Evolutionary conservation across 2,329 filamentous ascomycete genomes (phyloP).

Genomic region (Trichothecium sympodiale): DNA sequence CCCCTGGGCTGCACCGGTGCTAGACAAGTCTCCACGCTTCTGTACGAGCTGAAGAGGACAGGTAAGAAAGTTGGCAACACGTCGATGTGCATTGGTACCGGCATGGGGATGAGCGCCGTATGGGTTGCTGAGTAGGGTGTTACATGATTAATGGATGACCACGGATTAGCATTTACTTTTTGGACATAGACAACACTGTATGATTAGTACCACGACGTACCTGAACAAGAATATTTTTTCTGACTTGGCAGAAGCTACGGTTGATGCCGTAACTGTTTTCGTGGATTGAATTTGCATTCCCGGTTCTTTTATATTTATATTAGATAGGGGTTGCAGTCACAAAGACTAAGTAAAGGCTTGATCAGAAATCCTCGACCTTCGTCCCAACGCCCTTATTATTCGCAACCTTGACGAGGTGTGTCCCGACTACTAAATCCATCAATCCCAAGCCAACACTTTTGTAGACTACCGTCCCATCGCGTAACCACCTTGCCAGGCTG

Average conservation of each 20-base stretch:
- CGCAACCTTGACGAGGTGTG: slow-evolving; percentile 45
- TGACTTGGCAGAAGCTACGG: too few species aligned
- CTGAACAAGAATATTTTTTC: neutral
- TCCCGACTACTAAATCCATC: slow-evolving; percentile 55
- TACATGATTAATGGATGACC: neutral
- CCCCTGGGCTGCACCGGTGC: slow-evolving; percentile 91
- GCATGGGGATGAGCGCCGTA: slow-evolving; percentile 95
- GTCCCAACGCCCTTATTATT: slow-evolving; percentile 42
- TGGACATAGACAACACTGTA: neutral
- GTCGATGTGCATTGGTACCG: slow-evolving; percentile 93
- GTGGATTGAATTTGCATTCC: too few species aligned
- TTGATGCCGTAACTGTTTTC: too few species aligned
- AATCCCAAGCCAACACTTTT: slow-evolving; percentile 57
- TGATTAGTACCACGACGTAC: neutral
- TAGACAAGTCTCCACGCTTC: slow-evolving; percentile 80
- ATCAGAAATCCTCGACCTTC: slow-evolving; percentile 39
- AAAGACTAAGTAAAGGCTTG: neutral
- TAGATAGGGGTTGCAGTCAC: neutral
- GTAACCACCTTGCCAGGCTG: slow-evolving; percentile 43
- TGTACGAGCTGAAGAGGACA: slow-evolving; percentile 80
- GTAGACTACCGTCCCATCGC: slow-evolving; percentile 54
- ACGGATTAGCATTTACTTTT: neutral
- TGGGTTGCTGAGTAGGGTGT: slow-evolving; percentile 76
- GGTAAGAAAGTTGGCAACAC: slow-evolving; percentile 81
- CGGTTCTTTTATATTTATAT: too few species aligned